Evolutionary conservation across 768 basidiomycete species (phyloP), one percentile per base, ranked within the genome.

Genomic region (Termitomyces sp.): DNA sequence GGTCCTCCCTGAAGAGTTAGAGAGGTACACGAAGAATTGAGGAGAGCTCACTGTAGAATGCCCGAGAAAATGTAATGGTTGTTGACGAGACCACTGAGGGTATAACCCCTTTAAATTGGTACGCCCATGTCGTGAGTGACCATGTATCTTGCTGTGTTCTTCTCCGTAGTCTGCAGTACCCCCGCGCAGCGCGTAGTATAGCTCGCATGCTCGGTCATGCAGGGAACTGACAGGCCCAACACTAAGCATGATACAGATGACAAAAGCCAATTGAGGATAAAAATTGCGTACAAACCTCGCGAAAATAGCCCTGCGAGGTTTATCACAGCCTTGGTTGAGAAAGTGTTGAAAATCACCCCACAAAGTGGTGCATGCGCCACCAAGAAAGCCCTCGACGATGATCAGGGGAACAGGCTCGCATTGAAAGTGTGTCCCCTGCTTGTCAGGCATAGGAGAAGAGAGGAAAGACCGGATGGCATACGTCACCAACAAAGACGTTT

Each of bases 361-460:
- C 21, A 77, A 58, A 23, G 68, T 35, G 14, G 73, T 61, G 19
- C 73, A 72, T 10, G 68, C 63, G 40, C 68, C 63, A 42, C 75
- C 72, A 8, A 79, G 70, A 59, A 81, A 81, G 34, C 79, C 79
- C 58, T 79, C 72, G 5, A 80, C 80, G 27, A 51, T 51, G 3
- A 51, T 11, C 25, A 51, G 10, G 48, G 48, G 49, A 6, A 39
- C 37, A n/a, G 49, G 12, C 7, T 23, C 23, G 16, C 23, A 25
- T 16, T 7, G 32, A 11, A 25, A 11, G 17, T n/a, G 12, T 19
- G 3, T 17, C 25, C 11, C 23, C n/a, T 28, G 35, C 35, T 51
- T 30, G 80, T 70, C 23, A 80, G 65, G 23, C 54, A 52, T 27
- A 23, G 30, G 28, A 23, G 40, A 52, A 23, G 21, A 43, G 23